Base-by-base conservation (phyloP, 805 yeast species). In the Ogataea haglerorum region DNA sequence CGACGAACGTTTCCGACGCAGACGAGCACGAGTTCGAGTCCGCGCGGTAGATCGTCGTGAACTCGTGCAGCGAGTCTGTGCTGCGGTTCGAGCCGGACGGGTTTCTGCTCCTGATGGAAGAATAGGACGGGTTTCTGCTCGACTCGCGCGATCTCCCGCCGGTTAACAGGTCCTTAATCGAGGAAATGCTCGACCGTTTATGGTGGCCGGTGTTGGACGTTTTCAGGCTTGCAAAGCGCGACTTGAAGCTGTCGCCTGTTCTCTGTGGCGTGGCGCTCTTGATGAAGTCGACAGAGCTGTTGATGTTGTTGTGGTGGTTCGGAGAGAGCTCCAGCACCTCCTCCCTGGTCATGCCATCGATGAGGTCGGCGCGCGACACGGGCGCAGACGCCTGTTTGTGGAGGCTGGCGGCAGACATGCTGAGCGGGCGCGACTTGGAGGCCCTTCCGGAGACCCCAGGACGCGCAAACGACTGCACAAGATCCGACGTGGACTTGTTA, bases 271-370 rank as follows among this genome's bases (percentile, higher is more conserved):
- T 34, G 32, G 41, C 44, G 18, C 49, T 57, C 36, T 60, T 64
- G 25, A 69, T 40, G 45, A 67, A 70, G 23, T 64, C 73, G 17
- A 69, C 59, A 26, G 64, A 68, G 39, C 64, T 65, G 44, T 61
- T 59, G 22, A 61, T 61, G 18, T 53, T 55, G 17, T 48, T 48
- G 13, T 53, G 52, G 25, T 51, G 52, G 30, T 48, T 54, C 3
- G 67, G 63, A 8, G 65, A 57, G 12, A 64, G 43, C 32, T 62
- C 62, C 4, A 60, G 56, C 26, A 56, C 55, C 42, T 65, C 65
- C 45, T 61, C 61, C 16, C 46, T 54, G n/a, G 58, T 48, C 45
- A 60, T 51, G 1, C 53, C 63, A 5, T 57, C 54, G 16, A 64
- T 54, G 27, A 65, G 60, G 26, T 49, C 51, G 9, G 49, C 46